Percentiles rank a stretch among this genome's conserved stretches.
Conservation (phyloP, 768 basidiomycete species). For the Xerocomellus amylosporus region DNA sequence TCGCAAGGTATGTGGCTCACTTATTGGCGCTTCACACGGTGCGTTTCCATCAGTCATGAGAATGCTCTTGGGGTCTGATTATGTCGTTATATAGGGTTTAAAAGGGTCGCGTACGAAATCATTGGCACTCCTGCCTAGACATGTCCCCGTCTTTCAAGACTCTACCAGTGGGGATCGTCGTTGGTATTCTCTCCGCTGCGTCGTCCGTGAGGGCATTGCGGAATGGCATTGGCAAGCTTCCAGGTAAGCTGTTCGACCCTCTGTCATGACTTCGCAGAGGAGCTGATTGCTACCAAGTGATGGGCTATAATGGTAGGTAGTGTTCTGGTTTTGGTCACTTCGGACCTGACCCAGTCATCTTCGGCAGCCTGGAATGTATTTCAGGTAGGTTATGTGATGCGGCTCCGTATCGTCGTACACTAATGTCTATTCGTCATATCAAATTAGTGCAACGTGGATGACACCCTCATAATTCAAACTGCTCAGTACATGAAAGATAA, state of each 20-base stretch:
- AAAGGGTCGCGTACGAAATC: constrained; percentile 3
- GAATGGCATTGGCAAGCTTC: constrained; percentile 33
- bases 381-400: constrained; percentile 39
- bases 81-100: constrained; percentile 3
- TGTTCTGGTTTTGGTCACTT: neutral
- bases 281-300: constrained; percentile 22
- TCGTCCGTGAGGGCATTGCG: constrained; percentile 18
- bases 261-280: neutral
- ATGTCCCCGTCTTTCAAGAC: constrained; percentile 14
- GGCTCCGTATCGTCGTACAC: neutral
- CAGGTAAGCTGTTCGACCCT: constrained; percentile 18
- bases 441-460: constrained; percentile 54
- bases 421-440: neutral
- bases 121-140: neutral
- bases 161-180: neutral
- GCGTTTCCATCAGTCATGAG: too few species aligned
- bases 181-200: constrained; percentile 13
- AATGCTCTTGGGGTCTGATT: constrained; percentile 1
- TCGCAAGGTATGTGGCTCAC: too few species aligned
- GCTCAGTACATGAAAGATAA: constrained; percentile 50
- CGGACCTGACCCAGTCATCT: constrained; percentile 1
- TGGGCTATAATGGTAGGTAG: constrained; percentile 32
- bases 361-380: constrained; percentile 64
- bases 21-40: too few species aligned
- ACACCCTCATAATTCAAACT: constrained; percentile 47